phyloP scores from a whole-genome alignment of 495 filamentous ascomycete species.

The Aspergillus cavernicola region DNA sequence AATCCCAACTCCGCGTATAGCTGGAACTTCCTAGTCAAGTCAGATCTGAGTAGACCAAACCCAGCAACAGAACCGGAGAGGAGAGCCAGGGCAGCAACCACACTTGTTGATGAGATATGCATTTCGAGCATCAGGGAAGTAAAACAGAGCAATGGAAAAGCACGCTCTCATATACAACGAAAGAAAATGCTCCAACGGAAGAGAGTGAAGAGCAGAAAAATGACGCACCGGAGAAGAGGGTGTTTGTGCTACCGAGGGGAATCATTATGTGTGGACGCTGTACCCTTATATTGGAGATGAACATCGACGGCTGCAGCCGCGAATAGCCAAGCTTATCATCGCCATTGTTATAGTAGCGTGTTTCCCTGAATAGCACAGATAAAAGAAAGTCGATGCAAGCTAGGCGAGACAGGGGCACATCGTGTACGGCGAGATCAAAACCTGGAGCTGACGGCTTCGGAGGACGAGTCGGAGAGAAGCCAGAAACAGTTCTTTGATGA shows the following conservation, averaged over 20 bases:
- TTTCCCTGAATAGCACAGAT: neutral
- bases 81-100: neutral
- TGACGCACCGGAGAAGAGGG: neutral
- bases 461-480: neutral
- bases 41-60: neutral
- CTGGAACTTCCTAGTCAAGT: slow-evolving; percentile 4
- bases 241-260: neutral
- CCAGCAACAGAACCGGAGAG: slow-evolving; percentile 2
- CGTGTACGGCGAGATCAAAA: slow-evolving; percentile 4
- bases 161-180: neutral
- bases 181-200: neutral
- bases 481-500: neutral
- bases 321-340: neutral
- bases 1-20: slow-evolving; percentile 9
- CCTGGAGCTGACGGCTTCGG: slow-evolving; percentile 7
- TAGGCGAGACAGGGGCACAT: neutral
- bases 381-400: slow-evolving; percentile 2
- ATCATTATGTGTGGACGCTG: neutral
- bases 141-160: neutral
- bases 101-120: neutral
- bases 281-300: neutral
- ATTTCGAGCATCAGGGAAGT: slow-evolving; percentile 1
- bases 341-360: neutral
- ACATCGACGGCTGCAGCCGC: slow-evolving; percentile 2
- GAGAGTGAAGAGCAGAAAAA: neutral